phyloP scores from a whole-genome alignment of 148 eudicot genomes.

The Selenicereus undatus region DNA sequence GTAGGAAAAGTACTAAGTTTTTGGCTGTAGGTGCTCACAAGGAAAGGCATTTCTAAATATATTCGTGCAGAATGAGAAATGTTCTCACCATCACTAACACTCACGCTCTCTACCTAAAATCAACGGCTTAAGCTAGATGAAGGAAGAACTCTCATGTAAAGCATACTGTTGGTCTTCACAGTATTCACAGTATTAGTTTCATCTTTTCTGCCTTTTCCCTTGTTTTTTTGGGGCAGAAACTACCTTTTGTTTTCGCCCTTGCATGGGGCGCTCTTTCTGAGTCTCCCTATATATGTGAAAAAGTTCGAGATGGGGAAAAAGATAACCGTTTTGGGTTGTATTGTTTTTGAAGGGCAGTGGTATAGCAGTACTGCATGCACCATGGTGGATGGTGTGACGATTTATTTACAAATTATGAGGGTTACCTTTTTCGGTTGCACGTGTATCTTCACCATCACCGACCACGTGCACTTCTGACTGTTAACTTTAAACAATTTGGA shows the following conservation, averaged over 20 bases:
- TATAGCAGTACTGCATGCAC: not conserved
- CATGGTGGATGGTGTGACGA: not conserved
- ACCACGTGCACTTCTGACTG: conserved; percentile 21
- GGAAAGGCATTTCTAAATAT: too few species aligned
- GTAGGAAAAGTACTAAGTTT: too few species aligned
- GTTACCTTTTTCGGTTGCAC: not conserved
- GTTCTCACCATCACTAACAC: too few species aligned
- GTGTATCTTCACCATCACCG: conserved; percentile 18
- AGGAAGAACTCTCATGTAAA: too few species aligned
- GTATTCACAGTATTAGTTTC: not conserved
- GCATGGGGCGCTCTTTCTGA: not conserved
- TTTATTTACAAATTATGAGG: not conserved
- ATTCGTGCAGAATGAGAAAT: too few species aligned
- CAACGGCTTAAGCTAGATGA: too few species aligned
- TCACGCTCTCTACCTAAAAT: too few species aligned
- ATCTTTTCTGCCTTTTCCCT: not conserved
- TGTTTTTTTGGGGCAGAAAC: too few species aligned
- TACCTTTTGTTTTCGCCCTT: not conserved
- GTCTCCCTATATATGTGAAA: not conserved
- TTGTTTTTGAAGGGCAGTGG: not conserved
- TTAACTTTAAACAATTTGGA: not conserved
- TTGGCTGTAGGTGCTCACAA: too few species aligned
- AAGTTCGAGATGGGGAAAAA: not conserved
- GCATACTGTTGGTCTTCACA: too few species aligned
- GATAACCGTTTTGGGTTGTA: conserved; percentile 12